Percentiles rank a stretch among this genome's conserved stretches.
These are phyloP conservation scores for Eutrema yunnanense DNA, from an alignment of 345 rosid species.

Conservation along the genomic window DNA sequence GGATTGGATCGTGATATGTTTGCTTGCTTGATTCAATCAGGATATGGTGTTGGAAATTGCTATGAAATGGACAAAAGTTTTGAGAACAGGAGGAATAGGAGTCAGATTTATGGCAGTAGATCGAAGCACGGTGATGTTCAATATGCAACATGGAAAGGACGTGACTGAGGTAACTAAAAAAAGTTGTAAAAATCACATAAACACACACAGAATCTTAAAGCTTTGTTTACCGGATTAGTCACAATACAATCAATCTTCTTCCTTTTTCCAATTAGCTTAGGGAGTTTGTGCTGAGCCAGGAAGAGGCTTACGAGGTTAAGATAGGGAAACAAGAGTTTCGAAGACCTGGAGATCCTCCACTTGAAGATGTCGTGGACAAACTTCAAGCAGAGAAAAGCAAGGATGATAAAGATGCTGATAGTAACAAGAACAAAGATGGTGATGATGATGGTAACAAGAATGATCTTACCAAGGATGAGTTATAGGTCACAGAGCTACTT, in stretches of 20 bases:
- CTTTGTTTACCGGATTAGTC: background rate
- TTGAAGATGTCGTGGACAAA: constrained; percentile 50
- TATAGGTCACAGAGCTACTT: constrained; percentile 20
- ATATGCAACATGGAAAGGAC: constrained; percentile 53
- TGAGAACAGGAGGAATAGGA: constrained; percentile 70
- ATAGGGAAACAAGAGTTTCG: constrained; percentile 67
- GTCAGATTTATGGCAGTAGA: constrained; percentile 71
- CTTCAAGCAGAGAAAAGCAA: constrained; percentile 30
- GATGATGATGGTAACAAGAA: constrained; percentile 16
- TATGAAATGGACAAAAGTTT: constrained; percentile 63
- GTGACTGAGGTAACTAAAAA: constrained; percentile 41
- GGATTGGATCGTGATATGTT: background rate
- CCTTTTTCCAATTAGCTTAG: constrained; percentile 42
- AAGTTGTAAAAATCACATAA: background rate
- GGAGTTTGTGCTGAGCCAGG: constrained; percentile 69
- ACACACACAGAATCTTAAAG: background rate
- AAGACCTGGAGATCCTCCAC: constrained; percentile 80
- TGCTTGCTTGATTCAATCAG: constrained; percentile 27
- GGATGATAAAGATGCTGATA: background rate
- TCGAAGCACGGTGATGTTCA: constrained; percentile 77
- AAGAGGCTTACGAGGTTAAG: constrained; percentile 83
- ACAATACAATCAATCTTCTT: background rate
- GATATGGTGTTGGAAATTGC: constrained; percentile 62
- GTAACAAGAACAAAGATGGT: background rate
- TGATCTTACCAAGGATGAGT: constrained; percentile 44